phyloP scores from a whole-genome alignment of 805 yeast genomes.

The Myxozyma vanderwaltii region DNA sequence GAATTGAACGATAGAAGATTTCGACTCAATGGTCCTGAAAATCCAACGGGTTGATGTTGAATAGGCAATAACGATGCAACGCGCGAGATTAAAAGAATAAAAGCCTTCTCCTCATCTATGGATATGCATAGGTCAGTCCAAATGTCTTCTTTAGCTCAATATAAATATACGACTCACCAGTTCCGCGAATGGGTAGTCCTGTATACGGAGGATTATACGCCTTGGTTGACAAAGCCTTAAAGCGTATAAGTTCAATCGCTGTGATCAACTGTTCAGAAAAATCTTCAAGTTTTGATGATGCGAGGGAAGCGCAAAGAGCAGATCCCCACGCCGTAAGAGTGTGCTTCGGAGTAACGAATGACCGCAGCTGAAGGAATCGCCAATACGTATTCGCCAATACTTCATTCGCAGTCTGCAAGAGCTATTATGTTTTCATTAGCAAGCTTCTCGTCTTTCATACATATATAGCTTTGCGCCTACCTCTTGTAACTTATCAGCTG shows the following conservation, averaged over 20 bases:
- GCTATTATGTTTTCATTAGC: conserved; percentile 36
- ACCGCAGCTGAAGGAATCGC: conserved; percentile 29
- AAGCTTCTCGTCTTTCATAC: conserved; percentile 8
- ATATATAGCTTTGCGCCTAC: background rate
- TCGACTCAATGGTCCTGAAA: conserved; percentile 71
- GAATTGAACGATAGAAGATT: conserved; percentile 68
- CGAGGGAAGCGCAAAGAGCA: conserved; percentile 56
- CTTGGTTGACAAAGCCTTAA: conserved; percentile 36
- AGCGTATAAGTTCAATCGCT: conserved; percentile 37
- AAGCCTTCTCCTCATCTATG: conserved; percentile 39
- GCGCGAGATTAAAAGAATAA: conserved; percentile 52
- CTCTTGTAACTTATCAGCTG: conserved; percentile 4
- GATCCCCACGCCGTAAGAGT: conserved; percentile 43
- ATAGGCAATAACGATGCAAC: conserved; percentile 51
- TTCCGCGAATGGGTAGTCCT: conserved; percentile 41
- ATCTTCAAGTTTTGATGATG: conserved; percentile 43
- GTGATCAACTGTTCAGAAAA: conserved; percentile 36
- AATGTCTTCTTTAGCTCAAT: background rate
- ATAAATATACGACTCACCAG: conserved; percentile 8
- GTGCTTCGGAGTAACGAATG: conserved; percentile 27
- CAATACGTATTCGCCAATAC: conserved; percentile 17
- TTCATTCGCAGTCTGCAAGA: conserved; percentile 16
- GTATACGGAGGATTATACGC: conserved; percentile 45
- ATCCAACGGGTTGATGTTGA: conserved; percentile 56
- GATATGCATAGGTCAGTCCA: background rate